These are phyloP conservation scores for Anaeromyces robustus DNA, from an alignment of 192 early-diverging fungal genomes.

Conservation along the genomic window DNA sequence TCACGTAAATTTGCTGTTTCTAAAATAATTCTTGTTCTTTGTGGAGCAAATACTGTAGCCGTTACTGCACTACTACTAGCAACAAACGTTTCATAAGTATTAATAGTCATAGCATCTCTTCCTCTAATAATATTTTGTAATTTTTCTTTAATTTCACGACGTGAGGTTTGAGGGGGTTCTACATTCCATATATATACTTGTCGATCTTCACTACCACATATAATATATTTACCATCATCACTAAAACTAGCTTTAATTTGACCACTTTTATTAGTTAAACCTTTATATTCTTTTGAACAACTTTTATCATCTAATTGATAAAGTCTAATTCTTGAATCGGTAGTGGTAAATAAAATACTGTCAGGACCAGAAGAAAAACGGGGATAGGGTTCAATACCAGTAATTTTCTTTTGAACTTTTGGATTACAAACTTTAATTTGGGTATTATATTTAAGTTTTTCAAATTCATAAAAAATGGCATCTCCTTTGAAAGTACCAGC, in stretches of 20 bases:
- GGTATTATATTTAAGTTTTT: slow-evolving; percentile 63
- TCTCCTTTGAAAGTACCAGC: slow-evolving; percentile 62
- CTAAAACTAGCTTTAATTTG: slow-evolving; percentile 65
- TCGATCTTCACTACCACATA: slow-evolving; percentile 68
- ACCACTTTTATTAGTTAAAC: slow-evolving; percentile 49
- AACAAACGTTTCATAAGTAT: slow-evolving; percentile 16
- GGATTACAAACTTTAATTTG: slow-evolving; percentile 56
- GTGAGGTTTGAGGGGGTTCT: slow-evolving; percentile 19
- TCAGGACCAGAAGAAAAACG: slow-evolving; percentile 36
- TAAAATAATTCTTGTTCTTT: slow-evolving; percentile 29
- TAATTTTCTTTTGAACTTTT: slow-evolving; percentile 55
- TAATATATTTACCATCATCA: slow-evolving; percentile 59
- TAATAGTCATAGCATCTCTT: slow-evolving; percentile 1
- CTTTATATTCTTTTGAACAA: slow-evolving; percentile 67
- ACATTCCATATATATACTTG: slow-evolving; percentile 59
- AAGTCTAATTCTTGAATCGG: slow-evolving; percentile 69
- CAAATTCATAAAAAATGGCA: slow-evolving; percentile 69
- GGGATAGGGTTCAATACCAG: slow-evolving; percentile 57
- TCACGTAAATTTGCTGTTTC: slow-evolving; percentile 31
- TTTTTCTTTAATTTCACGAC: slow-evolving; percentile 8
- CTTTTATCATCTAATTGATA: slow-evolving; percentile 60
- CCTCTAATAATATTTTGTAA: slow-evolving; percentile 6
- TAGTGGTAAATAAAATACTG: slow-evolving; percentile 54
- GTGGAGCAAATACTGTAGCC: slow-evolving; percentile 45
- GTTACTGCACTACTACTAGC: slow-evolving; percentile 40